Conservation (phyloP, 1,284 basidiomycete genomes). For the Trametes hirsuta region DNA sequence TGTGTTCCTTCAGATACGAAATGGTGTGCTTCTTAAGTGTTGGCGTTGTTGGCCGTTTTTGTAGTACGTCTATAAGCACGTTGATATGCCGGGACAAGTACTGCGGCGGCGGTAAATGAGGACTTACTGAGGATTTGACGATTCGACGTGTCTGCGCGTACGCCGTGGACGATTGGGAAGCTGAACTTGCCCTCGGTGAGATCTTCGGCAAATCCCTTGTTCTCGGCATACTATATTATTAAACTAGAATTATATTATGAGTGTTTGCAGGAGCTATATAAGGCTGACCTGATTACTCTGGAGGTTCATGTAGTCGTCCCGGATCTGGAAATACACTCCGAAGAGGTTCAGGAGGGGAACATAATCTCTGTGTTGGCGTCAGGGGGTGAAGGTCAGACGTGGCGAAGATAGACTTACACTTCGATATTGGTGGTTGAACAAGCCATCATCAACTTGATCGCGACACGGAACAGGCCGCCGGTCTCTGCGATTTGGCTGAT, state of each 20-base stretch:
- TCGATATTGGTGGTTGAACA: slow-evolving; percentile 64
- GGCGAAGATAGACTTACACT: slow-evolving; percentile 47
- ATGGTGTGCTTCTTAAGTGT: slow-evolving; percentile 83
- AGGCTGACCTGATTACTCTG: slow-evolving; percentile 75
- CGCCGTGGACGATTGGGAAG: slow-evolving; percentile 91
- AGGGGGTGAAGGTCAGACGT: not conserved
- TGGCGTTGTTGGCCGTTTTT: slow-evolving; percentile 82
- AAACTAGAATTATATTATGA: not conserved
- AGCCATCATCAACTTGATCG: slow-evolving; percentile 96
- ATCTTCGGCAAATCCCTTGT: slow-evolving; percentile 96
- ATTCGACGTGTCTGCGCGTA: slow-evolving; percentile 75
- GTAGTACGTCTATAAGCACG: slow-evolving; percentile 72
- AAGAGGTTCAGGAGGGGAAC: slow-evolving; percentile 94
- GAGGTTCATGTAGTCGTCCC: slow-evolving; percentile 98
- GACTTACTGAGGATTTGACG: slow-evolving; percentile 81
- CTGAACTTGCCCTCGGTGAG: slow-evolving; percentile 96
- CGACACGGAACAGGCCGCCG: slow-evolving; percentile 91
- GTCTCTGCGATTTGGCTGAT: slow-evolving; percentile 68
- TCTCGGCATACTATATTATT: slow-evolving; percentile 71
- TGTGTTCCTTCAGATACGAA: slow-evolving; percentile 71
- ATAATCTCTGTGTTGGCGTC: slow-evolving; percentile 64
- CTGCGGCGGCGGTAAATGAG: not conserved
- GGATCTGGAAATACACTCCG: slow-evolving; percentile 94
- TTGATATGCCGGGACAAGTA: not conserved
- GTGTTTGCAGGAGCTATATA: not conserved